Base-by-base conservation (phyloP, 805 yeast species). In the Candida montana region DNA sequence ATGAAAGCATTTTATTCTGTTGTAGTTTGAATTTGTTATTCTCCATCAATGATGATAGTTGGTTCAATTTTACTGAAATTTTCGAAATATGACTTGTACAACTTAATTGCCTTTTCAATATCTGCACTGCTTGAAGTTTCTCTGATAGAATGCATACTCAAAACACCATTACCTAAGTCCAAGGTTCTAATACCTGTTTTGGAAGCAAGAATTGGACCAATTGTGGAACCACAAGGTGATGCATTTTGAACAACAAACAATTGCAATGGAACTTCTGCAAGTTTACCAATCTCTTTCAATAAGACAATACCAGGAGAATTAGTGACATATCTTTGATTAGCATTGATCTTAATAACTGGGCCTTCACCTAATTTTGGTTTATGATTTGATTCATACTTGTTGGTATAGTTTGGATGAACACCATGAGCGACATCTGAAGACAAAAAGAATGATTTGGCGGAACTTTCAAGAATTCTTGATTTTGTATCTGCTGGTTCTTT, bases 401-500 rank as follows among this genome's bases (percentile, higher is more conserved):
- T 74, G 5, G 76, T 65, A 61, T 91, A 91, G 63, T 91, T 91
- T 44, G 99, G 99, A 62, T 91, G 96, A 30, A 91, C 83, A 26
- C 96, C 98, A 59, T 91, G 99, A 2, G 98, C 96, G 79, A 89
- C 93, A 61, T 91, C 99, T 0, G 96, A 86, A 0, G 97, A 90
- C 34, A 93, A 62, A 52, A 91, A 74, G 62, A 93, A 90, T 1
- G 97, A 88, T 59, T 81, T 82, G 8, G 90, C 72, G 65, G 80
- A 71, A 1, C 83, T 61, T 49, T 80, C 77, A 43, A 74, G 64
- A 45, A 76, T 70, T 32, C 62, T 62, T 0, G 77, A 64, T 21
- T 63, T 62, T 4, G 61, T 48, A 24, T 46, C 52, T 13, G 63
- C 50, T 23, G 54, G 40, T 43, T 62, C 64, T 2, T 57, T 37